A percentile compares a stretch with the other conserved stretches of the same genome.
Conservation (phyloP, 306 rosid genomes). For the Cucurbita pepo region DNA sequence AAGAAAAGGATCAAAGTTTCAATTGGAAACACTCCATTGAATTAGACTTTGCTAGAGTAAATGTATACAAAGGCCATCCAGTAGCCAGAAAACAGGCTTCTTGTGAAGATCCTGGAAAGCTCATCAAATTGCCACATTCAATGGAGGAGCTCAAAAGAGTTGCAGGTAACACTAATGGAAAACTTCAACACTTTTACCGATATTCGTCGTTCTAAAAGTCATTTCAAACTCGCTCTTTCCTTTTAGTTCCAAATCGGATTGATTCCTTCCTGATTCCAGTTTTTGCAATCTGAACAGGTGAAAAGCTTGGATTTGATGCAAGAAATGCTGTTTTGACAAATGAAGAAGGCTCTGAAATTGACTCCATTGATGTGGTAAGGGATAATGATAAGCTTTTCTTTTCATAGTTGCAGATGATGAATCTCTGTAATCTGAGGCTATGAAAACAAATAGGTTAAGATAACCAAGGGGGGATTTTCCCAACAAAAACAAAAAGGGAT, state of each 20-base stretch:
- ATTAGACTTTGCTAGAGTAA: constrained; percentile 31
- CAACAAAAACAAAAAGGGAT: background rate
- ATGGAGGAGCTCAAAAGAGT: constrained; percentile 51
- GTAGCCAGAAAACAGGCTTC: constrained; percentile 29
- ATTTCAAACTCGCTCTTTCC: background rate
- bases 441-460: background rate
- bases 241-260: background rate
- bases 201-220: background rate
- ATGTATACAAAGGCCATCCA: constrained; percentile 73
- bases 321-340: constrained; percentile 32
- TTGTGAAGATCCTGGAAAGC: constrained; percentile 47
- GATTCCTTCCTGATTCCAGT: background rate
- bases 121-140: constrained; percentile 62
- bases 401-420: constrained; percentile 26
- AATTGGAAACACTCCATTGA: constrained; percentile 16
- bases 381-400: constrained; percentile 55
- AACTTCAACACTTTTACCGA: background rate
- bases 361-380: constrained; percentile 60
- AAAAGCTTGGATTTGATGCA: constrained; percentile 47
- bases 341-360: constrained; percentile 72
- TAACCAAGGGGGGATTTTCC: background rate
- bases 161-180: constrained; percentile 44
- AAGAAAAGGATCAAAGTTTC: constrained; percentile 19
- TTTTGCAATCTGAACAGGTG: constrained; percentile 30
- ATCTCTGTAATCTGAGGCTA: background rate